These are phyloP conservation scores for Alternaria angustiovoidea DNA, from an alignment of 2,329 filamentous ascomycete species.

Conservation along the genomic window DNA sequence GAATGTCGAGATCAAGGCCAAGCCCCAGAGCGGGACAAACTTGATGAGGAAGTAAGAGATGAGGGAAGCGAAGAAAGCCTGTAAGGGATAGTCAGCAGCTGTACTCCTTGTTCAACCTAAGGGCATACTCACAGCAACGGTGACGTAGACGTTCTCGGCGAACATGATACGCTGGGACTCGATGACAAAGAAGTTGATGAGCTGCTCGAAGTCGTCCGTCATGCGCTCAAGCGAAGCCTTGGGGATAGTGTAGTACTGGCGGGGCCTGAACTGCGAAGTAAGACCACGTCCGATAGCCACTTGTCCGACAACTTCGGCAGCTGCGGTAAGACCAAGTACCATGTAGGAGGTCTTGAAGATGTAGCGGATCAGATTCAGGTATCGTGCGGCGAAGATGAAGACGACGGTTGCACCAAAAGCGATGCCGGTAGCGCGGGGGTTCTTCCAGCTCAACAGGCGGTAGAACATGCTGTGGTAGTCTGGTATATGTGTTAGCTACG, in stretches of 20 bases:
- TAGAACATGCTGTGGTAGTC: slow-evolving; percentile 74
- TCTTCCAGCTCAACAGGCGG: slow-evolving; percentile 72
- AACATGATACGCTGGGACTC: slow-evolving; percentile 73
- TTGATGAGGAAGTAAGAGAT: slow-evolving; percentile 71
- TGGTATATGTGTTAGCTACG: slow-evolving; percentile 37
- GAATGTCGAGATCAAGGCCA: slow-evolving; percentile 65
- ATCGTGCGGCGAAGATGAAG: slow-evolving; percentile 70
- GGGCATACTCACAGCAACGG: slow-evolving; percentile 61
- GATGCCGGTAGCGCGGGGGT: slow-evolving; percentile 69
- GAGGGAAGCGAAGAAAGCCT: slow-evolving; percentile 68
- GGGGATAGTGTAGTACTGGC: slow-evolving; percentile 71
- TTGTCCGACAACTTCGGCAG: slow-evolving; percentile 65
- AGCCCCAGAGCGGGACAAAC: slow-evolving; percentile 70
- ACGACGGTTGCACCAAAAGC: slow-evolving; percentile 64
- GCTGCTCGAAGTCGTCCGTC: slow-evolving; percentile 69
- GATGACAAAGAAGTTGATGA: slow-evolving; percentile 73
- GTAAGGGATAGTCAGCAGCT: slow-evolving; percentile 9
- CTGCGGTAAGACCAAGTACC: slow-evolving; percentile 66
- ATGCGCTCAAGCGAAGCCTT: slow-evolving; percentile 69
- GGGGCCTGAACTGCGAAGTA: slow-evolving; percentile 67
- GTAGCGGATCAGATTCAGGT: slow-evolving; percentile 69
- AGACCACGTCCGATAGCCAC: slow-evolving; percentile 65
- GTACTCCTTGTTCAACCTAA: not conserved
- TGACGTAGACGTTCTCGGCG: slow-evolving; percentile 70
- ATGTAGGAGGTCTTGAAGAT: slow-evolving; percentile 68